Evolutionary conservation across 768 basidiomycete genomes (phyloP).

Genomic region (Auricularia auricula-judae): DNA sequence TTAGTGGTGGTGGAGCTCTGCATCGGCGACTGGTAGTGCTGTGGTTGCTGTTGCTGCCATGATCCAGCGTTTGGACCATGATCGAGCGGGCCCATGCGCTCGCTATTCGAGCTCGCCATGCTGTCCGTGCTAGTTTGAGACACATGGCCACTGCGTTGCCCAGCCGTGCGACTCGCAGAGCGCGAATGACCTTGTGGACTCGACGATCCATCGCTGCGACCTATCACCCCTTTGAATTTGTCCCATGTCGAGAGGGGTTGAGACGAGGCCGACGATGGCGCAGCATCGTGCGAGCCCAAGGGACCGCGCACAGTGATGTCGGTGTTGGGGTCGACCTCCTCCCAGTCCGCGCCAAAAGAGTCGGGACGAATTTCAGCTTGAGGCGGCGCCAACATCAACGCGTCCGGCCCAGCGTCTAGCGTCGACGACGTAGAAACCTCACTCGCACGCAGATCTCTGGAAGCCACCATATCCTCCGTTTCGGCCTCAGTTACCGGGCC

Average conservation of each 20-base stretch:
- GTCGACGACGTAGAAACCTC: not conserved
- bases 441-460: not conserved
- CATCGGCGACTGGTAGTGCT: slow-evolving; percentile 21
- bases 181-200: not conserved
- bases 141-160: not conserved
- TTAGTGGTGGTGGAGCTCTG: slow-evolving; percentile 50
- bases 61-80: not conserved
- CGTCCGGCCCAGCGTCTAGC: not conserved
- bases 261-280: not conserved
- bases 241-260: not conserved
- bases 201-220: not conserved
- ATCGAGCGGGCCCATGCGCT: not conserved
- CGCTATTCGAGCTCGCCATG: not conserved
- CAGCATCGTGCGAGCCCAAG: not conserved
- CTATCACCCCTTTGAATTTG: not conserved
- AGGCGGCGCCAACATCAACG: slow-evolving; percentile 1
- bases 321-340: not conserved
- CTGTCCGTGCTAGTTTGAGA: not conserved
- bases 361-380: not conserved
- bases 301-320: not conserved
- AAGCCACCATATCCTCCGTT: not conserved
- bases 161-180: not conserved
- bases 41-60: slow-evolving; percentile 27
- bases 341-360: not conserved
- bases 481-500: not conserved